Evolutionary conservation across 208 protist genomes (phyloP).

Genomic region (Leishmania amazonensis): DNA sequence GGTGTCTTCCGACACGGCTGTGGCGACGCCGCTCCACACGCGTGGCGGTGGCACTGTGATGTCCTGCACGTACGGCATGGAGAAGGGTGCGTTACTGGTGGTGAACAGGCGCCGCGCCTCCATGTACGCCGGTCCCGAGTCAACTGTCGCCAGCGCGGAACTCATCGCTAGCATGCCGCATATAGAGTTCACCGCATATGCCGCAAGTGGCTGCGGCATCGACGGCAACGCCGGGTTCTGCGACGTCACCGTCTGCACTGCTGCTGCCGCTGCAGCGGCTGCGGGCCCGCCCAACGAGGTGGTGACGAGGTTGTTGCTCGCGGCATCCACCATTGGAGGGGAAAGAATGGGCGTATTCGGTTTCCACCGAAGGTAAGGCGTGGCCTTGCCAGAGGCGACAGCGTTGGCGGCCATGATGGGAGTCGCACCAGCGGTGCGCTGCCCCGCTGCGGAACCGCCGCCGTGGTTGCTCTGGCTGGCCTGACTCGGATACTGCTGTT

Average conservation of each 20-base stretch:
- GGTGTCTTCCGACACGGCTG: constrained; percentile 31
- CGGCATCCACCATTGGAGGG: background rate
- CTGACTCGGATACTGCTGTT: constrained; percentile 17
- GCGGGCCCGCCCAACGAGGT: background rate
- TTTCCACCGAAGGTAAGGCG: constrained; percentile 15
- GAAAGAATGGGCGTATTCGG: constrained; percentile 22
- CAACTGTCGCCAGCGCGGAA: constrained; percentile 3
- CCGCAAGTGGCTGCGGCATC: background rate
- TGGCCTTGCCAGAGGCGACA: constrained; percentile 5
- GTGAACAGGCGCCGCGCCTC: constrained; percentile 59
- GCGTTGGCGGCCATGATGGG: background rate
- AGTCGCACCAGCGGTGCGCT: constrained; percentile 19
- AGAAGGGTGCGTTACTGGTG: constrained; percentile 74
- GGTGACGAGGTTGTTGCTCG: background rate
- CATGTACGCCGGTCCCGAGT: constrained; percentile 26
- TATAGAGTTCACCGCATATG: background rate
- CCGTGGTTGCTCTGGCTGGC: constrained; percentile 18
- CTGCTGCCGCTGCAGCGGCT: background rate
- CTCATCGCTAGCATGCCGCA: constrained; percentile 10
- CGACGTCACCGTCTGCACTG: background rate
- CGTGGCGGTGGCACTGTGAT: constrained; percentile 35
- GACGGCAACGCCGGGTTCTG: background rate
- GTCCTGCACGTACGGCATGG: constrained; percentile 73
- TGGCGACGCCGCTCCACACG: constrained; percentile 32
- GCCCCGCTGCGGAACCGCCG: constrained; percentile 1